phyloP scores from a whole-genome alignment of 208 protist species.

The Leishmania tropica region DNA sequence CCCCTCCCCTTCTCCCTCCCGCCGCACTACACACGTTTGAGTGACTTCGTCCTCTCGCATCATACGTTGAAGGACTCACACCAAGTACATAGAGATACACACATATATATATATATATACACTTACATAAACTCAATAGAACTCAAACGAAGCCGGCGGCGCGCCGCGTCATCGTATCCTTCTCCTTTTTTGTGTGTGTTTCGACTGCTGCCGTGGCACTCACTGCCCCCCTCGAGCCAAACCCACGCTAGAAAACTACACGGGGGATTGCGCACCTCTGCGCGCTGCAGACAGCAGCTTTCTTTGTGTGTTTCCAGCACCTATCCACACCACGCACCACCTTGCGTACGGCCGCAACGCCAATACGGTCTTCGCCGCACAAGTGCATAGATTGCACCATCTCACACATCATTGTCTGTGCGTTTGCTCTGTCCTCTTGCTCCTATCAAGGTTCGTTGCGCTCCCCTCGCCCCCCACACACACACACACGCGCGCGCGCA shows the following conservation, averaged over 20 bases:
- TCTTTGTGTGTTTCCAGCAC: not conserved
- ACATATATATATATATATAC: not conserved
- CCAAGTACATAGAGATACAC: not conserved
- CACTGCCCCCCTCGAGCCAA: not conserved
- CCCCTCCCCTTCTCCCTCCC: not conserved
- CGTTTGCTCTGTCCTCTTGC: not conserved
- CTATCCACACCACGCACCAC: not conserved
- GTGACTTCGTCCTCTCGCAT: not conserved
- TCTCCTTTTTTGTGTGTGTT: not conserved
- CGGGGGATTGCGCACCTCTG: not conserved
- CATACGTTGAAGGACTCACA: not conserved
- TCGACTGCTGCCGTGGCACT: not conserved
- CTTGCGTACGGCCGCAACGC: not conserved
- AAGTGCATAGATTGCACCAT: not conserved
- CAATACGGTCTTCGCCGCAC: not conserved
- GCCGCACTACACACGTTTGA: not conserved
- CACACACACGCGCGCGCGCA: not conserved
- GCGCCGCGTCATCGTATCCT: not conserved
- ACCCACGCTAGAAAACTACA: not conserved
- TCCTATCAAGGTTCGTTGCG: not conserved
- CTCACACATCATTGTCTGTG: not conserved
- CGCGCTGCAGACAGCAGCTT: not conserved
- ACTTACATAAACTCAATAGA: slow-evolving; percentile 1
- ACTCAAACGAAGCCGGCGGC: not conserved
- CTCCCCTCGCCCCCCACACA: not conserved